Conservation (phyloP, 2,329 filamentous ascomycete genomes). For the Coleophoma cylindrospora region DNA sequence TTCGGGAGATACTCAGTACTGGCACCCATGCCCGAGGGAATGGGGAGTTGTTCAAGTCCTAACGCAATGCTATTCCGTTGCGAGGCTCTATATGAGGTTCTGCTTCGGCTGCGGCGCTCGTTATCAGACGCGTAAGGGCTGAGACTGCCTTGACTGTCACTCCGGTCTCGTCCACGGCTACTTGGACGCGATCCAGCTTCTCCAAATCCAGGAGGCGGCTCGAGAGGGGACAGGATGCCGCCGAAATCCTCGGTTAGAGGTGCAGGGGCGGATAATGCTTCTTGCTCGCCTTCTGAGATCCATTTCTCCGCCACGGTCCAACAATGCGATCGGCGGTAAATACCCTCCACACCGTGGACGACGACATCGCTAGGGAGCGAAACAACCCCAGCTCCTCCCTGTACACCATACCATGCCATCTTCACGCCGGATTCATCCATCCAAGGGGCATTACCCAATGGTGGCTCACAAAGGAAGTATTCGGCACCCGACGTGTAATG, state of each 20-base stretch:
- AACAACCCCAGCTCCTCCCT: slow-evolving; percentile 59
- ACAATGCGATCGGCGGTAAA: slow-evolving; percentile 65
- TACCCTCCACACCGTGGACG: slow-evolving; percentile 57
- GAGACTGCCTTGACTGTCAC: slow-evolving; percentile 3
- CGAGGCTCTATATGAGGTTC: slow-evolving; percentile 1
- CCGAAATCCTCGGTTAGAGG: not conserved
- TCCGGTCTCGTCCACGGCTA: slow-evolving; percentile 8
- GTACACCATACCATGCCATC: slow-evolving; percentile 71
- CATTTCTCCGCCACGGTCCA: slow-evolving; percentile 61
- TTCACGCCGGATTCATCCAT: slow-evolving; percentile 55
- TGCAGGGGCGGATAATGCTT: not conserved
- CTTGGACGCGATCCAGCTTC: slow-evolving; percentile 10
- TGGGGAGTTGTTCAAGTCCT: slow-evolving; percentile 22
- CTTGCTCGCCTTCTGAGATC: slow-evolving; percentile 22
- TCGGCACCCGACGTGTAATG: slow-evolving; percentile 68
- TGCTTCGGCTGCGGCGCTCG: slow-evolving; percentile 4
- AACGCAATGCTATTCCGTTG: slow-evolving; percentile 22
- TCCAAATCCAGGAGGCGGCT: slow-evolving; percentile 21
- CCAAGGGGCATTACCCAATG: slow-evolving; percentile 71
- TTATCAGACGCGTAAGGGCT: not conserved
- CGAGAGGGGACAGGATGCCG: slow-evolving; percentile 12
- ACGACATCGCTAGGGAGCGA: slow-evolving; percentile 59
- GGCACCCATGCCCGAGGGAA: slow-evolving; percentile 7
- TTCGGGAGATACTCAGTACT: not conserved
- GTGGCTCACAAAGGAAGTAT: slow-evolving; percentile 76